Evolutionary conservation across 2,329 filamentous ascomycete genomes (phyloP).

Genomic region (Apiospora malaysiana): DNA sequence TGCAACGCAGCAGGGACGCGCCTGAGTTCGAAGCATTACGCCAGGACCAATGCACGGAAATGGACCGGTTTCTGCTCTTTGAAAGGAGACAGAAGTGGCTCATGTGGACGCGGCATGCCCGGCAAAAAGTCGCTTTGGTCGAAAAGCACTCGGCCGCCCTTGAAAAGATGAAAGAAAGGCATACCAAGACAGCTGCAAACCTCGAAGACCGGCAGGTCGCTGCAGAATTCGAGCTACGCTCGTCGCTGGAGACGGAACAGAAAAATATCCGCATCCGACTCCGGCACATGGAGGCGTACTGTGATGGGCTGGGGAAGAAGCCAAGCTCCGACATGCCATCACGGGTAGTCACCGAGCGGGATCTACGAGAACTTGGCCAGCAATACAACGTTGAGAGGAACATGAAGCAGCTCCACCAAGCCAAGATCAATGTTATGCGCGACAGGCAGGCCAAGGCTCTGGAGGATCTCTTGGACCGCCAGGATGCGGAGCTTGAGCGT

Average conservation of each 20-base stretch:
- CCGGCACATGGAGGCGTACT: conserved; percentile 72
- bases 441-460: conserved; percentile 67
- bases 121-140: conserved; percentile 52
- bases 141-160: conserved; percentile 55
- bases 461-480: conserved; percentile 62
- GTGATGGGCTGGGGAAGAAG: conserved; percentile 56
- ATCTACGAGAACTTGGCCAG: conserved; percentile 63
- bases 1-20: conserved; percentile 51
- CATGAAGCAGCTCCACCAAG: conserved; percentile 63
- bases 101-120: conserved; percentile 57
- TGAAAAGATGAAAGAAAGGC: conserved; percentile 60
- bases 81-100: conserved; percentile 53
- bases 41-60: conserved; percentile 54
- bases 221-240: conserved; percentile 65
- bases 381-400: conserved; percentile 66
- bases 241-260: conserved; percentile 61
- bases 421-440: conserved; percentile 69
- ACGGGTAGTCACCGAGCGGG: conserved; percentile 63
- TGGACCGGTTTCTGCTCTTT: conserved; percentile 57
- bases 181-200: conserved; percentile 57
- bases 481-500: conserved; percentile 56
- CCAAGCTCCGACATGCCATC: conserved; percentile 48
- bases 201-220: conserved; percentile 67
- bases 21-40: conserved; percentile 51
- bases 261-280: conserved; percentile 62